Percentiles rank a stretch among this genome's conserved stretches.
Conservation (phyloP, 1,284 basidiomycete species). For the Puccinia sorghi region DNA sequence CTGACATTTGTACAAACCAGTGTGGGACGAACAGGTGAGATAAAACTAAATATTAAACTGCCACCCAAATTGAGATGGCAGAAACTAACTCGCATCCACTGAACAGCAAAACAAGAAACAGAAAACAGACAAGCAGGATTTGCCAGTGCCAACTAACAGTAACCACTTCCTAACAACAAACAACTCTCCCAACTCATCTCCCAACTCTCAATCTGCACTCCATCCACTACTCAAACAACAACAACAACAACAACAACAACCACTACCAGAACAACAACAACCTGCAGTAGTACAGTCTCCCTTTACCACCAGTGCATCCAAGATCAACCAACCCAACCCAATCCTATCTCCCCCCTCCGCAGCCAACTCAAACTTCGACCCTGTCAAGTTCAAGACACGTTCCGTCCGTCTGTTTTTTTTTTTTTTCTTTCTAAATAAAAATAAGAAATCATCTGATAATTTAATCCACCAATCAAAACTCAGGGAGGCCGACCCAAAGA, state of each 20-base stretch:
- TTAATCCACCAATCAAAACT: not conserved
- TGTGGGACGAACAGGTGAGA: too few relatives aligned
- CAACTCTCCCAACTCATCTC: constrained; percentile 25
- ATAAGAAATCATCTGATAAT: too few relatives aligned
- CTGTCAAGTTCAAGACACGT: constrained; percentile 40
- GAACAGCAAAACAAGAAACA: too few relatives aligned
- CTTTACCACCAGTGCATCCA: constrained; percentile 1
- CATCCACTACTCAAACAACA: constrained; percentile 42
- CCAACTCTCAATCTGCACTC: constrained; percentile 33
- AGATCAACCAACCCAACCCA: constrained; percentile 7
- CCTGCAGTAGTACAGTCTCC: not conserved
- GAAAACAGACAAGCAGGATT: too few relatives aligned
- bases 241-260: constrained; percentile 9
- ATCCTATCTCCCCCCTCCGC: not conserved
- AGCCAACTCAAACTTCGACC: not conserved
- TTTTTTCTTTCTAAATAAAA: not conserved
- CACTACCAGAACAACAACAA: constrained; percentile 10
- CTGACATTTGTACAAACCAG: too few relatives aligned
- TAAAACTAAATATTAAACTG: too few relatives aligned
- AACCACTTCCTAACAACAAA: constrained; percentile 36
- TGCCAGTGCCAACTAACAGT: constrained; percentile 32
- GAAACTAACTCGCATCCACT: too few relatives aligned
- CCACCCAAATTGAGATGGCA: too few relatives aligned
- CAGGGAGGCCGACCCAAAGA: constrained; percentile 48
- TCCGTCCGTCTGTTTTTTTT: constrained; percentile 30